Percentiles rank a stretch among this genome's conserved stretches.
phyloP scores from a whole-genome alignment of 345 rosid species.

The Syzygium grande region DNA sequence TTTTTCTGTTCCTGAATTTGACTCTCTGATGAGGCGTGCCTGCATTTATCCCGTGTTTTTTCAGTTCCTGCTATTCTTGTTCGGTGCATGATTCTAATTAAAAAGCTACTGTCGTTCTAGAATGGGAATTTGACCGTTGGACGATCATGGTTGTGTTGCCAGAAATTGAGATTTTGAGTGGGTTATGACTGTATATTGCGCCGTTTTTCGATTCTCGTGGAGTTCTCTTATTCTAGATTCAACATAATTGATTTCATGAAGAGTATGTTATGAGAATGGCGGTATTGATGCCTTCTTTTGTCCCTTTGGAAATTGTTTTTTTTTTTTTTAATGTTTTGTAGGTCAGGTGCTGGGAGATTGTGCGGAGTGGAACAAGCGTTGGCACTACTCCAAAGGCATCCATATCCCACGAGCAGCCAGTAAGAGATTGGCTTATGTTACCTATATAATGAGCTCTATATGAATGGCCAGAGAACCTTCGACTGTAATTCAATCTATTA shows the following conservation, averaged over 20 bases:
- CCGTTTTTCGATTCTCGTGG: not conserved
- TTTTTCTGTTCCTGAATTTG: not conserved
- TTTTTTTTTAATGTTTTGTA: slow-evolving; percentile 6
- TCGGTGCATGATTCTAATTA: not conserved
- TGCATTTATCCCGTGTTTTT: not conserved
- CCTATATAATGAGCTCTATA: not conserved
- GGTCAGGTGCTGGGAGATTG: slow-evolving; percentile 97
- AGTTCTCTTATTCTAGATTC: not conserved
- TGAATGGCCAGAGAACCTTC: not conserved
- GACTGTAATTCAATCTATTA: not conserved
- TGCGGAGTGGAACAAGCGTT: slow-evolving; percentile 39
- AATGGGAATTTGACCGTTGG: not conserved
- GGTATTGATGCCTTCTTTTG: not conserved
- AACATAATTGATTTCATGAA: not conserved
- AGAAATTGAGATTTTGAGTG: not conserved
- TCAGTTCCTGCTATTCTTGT: not conserved
- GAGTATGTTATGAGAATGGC: not conserved
- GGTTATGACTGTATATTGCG: not conserved
- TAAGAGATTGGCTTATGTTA: slow-evolving; percentile 13
- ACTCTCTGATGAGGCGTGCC: not conserved
- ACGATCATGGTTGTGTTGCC: not conserved
- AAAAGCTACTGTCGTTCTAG: not conserved
- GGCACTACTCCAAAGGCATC: slow-evolving; percentile 77
- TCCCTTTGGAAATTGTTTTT: not conserved
- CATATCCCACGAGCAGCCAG: slow-evolving; percentile 92